Evolutionary conservation across 2,329 filamentous ascomycete genomes (phyloP).

Genomic region (Hyphodiscus sp.): DNA sequence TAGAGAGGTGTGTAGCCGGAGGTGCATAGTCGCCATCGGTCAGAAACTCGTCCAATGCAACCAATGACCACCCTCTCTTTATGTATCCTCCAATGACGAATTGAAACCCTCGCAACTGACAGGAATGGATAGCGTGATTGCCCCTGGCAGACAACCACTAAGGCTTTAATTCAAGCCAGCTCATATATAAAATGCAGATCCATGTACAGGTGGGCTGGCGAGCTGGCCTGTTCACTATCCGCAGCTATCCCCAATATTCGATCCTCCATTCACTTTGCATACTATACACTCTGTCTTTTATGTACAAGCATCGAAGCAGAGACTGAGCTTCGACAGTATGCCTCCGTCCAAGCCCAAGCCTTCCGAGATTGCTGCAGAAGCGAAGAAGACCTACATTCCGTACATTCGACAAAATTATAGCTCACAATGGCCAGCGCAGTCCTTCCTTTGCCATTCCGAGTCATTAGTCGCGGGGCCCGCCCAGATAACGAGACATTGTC

Average conservation of each 20-base stretch:
- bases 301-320: background rate
- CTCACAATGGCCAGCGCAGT: slow-evolving; percentile 49
- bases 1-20: background rate
- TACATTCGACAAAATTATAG: slow-evolving; percentile 52
- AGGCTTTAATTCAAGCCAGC: slow-evolving; percentile 2
- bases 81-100: background rate
- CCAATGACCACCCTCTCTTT: background rate
- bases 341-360: slow-evolving; percentile 54
- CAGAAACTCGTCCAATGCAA: background rate
- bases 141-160: background rate
- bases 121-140: background rate
- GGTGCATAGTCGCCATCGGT: background rate
- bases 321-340: slow-evolving; percentile 34
- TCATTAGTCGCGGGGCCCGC: slow-evolving; percentile 35
- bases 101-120: background rate
- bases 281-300: background rate
- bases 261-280: background rate
- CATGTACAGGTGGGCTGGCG: slow-evolving; percentile 15
- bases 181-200: slow-evolving; percentile 21
- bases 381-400: slow-evolving; percentile 65
- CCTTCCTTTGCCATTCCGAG: slow-evolving; percentile 43
- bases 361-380: slow-evolving; percentile 65
- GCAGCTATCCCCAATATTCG: background rate
- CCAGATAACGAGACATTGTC: slow-evolving; percentile 28
- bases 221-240: slow-evolving; percentile 6